Evolutionary conservation across 2,329 filamentous ascomycete species (phyloP), one percentile per base, ranked within the genome.

Genomic region (Exophiala sp.): DNA sequence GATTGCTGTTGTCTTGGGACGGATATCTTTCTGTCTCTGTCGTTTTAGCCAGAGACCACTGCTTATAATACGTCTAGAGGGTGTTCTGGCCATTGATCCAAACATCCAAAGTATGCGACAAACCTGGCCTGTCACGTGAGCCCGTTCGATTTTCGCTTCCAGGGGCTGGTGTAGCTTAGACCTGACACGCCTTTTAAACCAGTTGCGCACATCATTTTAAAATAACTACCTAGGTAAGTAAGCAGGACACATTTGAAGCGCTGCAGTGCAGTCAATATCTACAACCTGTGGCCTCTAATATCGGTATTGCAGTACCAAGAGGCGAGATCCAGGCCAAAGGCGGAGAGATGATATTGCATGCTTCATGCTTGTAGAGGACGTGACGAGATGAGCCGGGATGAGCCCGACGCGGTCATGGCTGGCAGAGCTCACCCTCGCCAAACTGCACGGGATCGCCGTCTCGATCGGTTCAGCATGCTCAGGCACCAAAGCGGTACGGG

Each of bases 381-480:
- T 34, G 13, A 2, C 3, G 14, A 9, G 11, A 18, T 37, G 34
- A 37, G n/a, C n/a, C n/a, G n/a, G n/a, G 7, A 37, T 22, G 38
- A 41, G 38, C 19, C 22, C 13, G 13, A 14, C 19, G 40, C 3
- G 23, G 32, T 16, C 19, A 24, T 69, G 66, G 64, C 66, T 74
- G 52, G 53, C 61, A 23, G 56, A 64, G 1, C 66, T 82, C 23
- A 82, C 79, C 61, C 63, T 69, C 23, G 64, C 69, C 35, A 70
- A 80, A 40, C 68, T 88, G 18, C 79, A 81, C 61, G 68, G 73
- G 29, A 65, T 87, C 30, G 80, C 83, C 3, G 73, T 74, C 47
- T 73, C 75, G 53, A 84, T 79, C 48, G 84, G 83, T 7, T 72
- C 81, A 29, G 69, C 74, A 19, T 74, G 70, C 1, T 72, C 77